These are phyloP conservation scores for Candida albicans DNA, from an alignment of 1,139 yeast genomes.

Conservation along the genomic window DNA sequence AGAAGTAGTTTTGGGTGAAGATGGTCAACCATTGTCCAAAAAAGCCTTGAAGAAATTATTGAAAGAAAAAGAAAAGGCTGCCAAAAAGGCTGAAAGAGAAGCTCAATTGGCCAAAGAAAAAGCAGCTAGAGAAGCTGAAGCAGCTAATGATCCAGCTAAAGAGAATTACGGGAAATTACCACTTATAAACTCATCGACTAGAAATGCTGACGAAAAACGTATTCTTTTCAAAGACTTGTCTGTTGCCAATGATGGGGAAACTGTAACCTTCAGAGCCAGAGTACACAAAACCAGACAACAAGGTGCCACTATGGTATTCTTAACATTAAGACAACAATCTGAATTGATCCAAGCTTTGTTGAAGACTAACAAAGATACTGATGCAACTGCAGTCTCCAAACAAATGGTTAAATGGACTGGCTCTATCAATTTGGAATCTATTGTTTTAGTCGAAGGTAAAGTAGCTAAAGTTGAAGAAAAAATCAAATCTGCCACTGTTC, in stretches of 20 bases:
- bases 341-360: constrained; percentile 80
- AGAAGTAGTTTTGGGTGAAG: constrained; percentile 60
- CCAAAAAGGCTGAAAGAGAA: constrained; percentile 90
- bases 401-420: constrained; percentile 98
- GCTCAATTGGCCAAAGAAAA: constrained; percentile 84
- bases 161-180: constrained; percentile 90
- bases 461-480: constrained; percentile 84
- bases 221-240: constrained; percentile 55
- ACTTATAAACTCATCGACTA: constrained; percentile 72
- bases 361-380: constrained; percentile 57
- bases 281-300: constrained; percentile 91
- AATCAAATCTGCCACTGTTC: constrained; percentile 87
- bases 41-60: constrained; percentile 93
- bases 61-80: constrained; percentile 90
- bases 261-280: constrained; percentile 88
- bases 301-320: constrained; percentile 91
- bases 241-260: constrained; percentile 70
- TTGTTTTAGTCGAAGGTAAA: constrained; percentile 85
- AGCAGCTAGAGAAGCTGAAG: constrained; percentile 72
- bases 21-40: constrained; percentile 93
- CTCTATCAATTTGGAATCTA: constrained; percentile 79
- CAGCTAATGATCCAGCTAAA: constrained; percentile 79
- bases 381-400: constrained; percentile 71
- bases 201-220: constrained; percentile 58
- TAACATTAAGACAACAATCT: constrained; percentile 88